phyloP scores from a whole-genome alignment of 108 stramenopile genomes.

The Pseudonitzschia delicatissima region DNA sequence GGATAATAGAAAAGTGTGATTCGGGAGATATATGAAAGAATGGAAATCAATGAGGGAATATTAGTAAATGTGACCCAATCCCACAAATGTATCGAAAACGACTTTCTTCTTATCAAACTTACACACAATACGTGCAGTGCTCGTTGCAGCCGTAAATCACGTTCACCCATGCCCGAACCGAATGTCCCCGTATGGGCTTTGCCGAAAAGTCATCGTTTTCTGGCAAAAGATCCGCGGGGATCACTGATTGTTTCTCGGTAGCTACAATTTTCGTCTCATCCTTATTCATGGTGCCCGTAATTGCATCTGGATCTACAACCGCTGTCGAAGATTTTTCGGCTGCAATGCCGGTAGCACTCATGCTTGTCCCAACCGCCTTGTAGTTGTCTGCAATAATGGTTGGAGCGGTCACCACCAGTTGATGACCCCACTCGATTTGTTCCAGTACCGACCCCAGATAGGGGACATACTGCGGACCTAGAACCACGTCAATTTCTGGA shows the following conservation, averaged over 20 bases:
- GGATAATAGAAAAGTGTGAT: background rate
- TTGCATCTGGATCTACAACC: too few relatives aligned
- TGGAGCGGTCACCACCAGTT: constrained; percentile 73
- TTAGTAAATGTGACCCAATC: background rate
- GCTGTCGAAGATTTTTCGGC: background rate
- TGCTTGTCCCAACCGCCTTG: background rate
- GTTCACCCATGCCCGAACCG: constrained; percentile 86
- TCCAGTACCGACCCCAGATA: constrained; percentile 56
- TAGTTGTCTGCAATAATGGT: constrained; percentile 36
- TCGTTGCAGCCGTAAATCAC: constrained; percentile 83
- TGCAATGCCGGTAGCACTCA: background rate
- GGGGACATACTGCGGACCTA: constrained; percentile 87
- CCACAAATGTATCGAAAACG: too few relatives aligned
- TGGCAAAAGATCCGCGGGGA: background rate
- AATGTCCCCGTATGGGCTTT: constrained; percentile 55
- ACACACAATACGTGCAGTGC: constrained; percentile 93
- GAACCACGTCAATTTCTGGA: constrained; percentile 91
- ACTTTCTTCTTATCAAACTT: too few relatives aligned
- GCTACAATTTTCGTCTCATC: too few relatives aligned
- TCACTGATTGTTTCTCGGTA: too few relatives aligned
- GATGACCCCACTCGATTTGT: constrained; percentile 52
- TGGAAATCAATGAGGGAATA: background rate
- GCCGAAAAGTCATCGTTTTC: constrained; percentile 50
- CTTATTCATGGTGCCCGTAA: too few relatives aligned
- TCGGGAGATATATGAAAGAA: background rate